Base-by-base conservation (phyloP, 805 yeast species). In the Schwanniomyces pseudopolymorphus region DNA sequence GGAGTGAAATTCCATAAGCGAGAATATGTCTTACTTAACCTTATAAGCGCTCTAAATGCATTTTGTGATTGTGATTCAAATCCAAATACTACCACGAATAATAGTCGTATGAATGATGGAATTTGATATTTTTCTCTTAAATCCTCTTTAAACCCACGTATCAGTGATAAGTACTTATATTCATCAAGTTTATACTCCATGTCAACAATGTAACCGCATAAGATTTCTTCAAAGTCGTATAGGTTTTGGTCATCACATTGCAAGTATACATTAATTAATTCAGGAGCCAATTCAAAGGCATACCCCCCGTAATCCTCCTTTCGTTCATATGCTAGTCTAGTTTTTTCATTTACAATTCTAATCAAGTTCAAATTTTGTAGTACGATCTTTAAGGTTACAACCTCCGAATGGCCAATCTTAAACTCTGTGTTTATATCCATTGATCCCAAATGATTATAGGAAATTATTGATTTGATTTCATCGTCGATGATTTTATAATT, bases 1-100 rank as follows among this genome's bases (percentile, higher is more conserved):
- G 33, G 31, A 3, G 42, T 50, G 25, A 60, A 37, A 25, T 53
- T 42, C 46, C 53, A 57, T n/a, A 62, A 44, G 33, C 66, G 38
- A 2, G 50, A 28, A 42, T 57, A 54, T 38, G 50, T 46, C 31
- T 56, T 55, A 11, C 56, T 35, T 21, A 50, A 19, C 11, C 47
- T 48, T 27, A 41, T 40, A 33, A 36, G 25, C 5, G 39, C 25
- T 20, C 25, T 11, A 11, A 20, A 21, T 36, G 39, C 25, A 36
- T 13, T 36, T 11, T 19, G 25, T 3, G 25, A 20, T 14, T 36
- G 22, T 8, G 25, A 36, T 20, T 36, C 53, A n/a, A 55, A 38
- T 28, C 49, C 47, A 43, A 48, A 25, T 19, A 57, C 49, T 35
- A 48, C 49, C 9, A 42, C 40, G 8, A 57, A 44, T 9, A 60